Percentiles rank a stretch among this genome's conserved stretches.
phyloP scores from a whole-genome alignment of 768 basidiomycete species.

The Sarcomyxa edulis region DNA sequence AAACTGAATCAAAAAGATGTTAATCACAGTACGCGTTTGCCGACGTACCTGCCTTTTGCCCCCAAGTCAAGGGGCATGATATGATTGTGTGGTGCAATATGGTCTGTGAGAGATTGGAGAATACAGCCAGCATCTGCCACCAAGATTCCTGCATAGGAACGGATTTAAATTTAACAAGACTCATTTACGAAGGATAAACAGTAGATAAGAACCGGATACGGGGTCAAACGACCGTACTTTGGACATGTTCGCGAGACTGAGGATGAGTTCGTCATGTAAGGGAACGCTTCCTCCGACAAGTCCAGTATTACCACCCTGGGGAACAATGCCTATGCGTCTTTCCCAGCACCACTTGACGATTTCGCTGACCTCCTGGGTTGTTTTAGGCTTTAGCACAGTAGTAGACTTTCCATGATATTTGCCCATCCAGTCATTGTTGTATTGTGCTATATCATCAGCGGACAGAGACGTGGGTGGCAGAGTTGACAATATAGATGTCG shows the following conservation, averaged over 20 bases:
- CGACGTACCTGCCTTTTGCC: slow-evolving; percentile 83
- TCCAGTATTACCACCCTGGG: slow-evolving; percentile 98
- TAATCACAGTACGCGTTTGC: too few species aligned
- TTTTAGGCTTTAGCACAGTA: slow-evolving; percentile 85
- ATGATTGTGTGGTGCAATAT: slow-evolving; percentile 81
- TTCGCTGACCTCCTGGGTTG: slow-evolving; percentile 81
- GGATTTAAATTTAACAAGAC: slow-evolving; percentile 9
- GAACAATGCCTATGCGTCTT: slow-evolving; percentile 82
- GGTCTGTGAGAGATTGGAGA: slow-evolving; percentile 81
- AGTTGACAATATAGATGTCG: slow-evolving; percentile 63
- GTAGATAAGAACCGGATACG: slow-evolving; percentile 57
- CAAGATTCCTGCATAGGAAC: slow-evolving; percentile 58
- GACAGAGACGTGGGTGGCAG: slow-evolving; percentile 42
- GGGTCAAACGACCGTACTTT: slow-evolving; percentile 79
- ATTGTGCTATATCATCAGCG: slow-evolving; percentile 65
- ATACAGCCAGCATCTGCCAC: slow-evolving; percentile 95
- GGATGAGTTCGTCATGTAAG: slow-evolving; percentile 77
- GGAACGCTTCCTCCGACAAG: slow-evolving; percentile 95
- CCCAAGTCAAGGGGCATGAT: slow-evolving; percentile 97
- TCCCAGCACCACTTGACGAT: slow-evolving; percentile 86
- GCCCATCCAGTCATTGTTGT: slow-evolving; percentile 95
- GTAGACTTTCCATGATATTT: slow-evolving; percentile 85
- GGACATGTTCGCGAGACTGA: slow-evolving; percentile 81
- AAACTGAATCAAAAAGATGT: neutral
- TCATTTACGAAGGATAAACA: slow-evolving; percentile 7